Percentiles rank a stretch among this genome's conserved stretches.
phyloP scores from a whole-genome alignment of 768 basidiomycete species.

The Rhizopogon rudus region DNA sequence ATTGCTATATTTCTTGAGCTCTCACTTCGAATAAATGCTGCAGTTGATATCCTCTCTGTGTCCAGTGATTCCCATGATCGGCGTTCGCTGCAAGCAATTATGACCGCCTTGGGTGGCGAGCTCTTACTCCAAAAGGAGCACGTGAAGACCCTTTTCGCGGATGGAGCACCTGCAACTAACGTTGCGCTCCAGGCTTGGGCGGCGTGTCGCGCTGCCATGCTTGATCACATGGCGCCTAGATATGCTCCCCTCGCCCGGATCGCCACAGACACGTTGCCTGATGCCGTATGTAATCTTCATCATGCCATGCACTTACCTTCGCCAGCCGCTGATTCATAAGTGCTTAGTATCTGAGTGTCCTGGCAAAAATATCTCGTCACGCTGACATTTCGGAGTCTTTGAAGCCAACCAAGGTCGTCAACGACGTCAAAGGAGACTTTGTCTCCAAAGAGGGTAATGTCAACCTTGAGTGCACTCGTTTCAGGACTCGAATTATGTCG shows the following conservation, averaged over 20 bases:
- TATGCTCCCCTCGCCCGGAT: constrained; percentile 15
- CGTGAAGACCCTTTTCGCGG: constrained; percentile 26
- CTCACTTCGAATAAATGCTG: constrained; percentile 27
- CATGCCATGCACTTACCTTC: not conserved
- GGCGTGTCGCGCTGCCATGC: constrained; percentile 31
- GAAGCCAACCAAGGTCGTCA: constrained; percentile 41
- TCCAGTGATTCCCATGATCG: constrained; percentile 12
- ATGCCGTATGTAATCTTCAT: constrained; percentile 19
- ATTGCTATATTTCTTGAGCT: constrained; percentile 36
- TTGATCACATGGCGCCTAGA: constrained; percentile 14
- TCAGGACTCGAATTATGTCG: constrained; percentile 36
- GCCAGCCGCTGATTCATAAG: not conserved
- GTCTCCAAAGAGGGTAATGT: constrained; percentile 25
- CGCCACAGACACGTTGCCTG: constrained; percentile 21
- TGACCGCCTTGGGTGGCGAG: constrained; percentile 36
- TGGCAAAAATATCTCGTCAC: constrained; percentile 43
- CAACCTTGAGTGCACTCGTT: constrained; percentile 35
- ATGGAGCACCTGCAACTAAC: constrained; percentile 3
- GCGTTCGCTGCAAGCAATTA: constrained; percentile 28
- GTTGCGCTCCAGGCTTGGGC: constrained; percentile 43
- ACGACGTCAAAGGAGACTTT: constrained; percentile 32
- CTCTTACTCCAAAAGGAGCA: constrained; percentile 18
- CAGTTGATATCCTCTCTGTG: constrained; percentile 38
- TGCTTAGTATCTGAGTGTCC: constrained; percentile 34
- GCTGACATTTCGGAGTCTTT: constrained; percentile 40